phyloP scores from a whole-genome alignment of 2,329 filamentous ascomycete genomes.

The Pseudogymnoascus sp. region DNA sequence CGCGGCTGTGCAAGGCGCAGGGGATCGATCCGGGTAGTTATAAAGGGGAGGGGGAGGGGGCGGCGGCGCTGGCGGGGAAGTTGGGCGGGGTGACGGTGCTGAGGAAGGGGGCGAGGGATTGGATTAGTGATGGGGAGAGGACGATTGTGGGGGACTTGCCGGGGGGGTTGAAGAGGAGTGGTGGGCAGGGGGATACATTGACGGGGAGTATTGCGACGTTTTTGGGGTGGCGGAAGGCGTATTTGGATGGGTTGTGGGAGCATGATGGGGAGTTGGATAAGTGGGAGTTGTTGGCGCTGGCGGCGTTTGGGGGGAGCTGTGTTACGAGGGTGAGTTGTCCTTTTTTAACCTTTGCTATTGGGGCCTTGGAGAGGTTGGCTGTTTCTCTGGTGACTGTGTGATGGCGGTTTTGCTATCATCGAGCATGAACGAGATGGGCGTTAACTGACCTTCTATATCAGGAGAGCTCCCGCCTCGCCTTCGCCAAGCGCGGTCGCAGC shows the following conservation, averaged over 20 bases:
- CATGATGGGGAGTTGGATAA: slow-evolving; percentile 41
- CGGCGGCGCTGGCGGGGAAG: slow-evolving; percentile 61
- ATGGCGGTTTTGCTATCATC: background rate
- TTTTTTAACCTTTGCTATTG: background rate
- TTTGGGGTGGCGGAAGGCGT: slow-evolving; percentile 79
- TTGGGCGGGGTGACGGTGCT: slow-evolving; percentile 85
- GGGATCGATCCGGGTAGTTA: slow-evolving; percentile 49
- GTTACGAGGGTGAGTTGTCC: slow-evolving; percentile 63
- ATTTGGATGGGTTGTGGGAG: slow-evolving; percentile 75
- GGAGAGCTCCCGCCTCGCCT: slow-evolving; percentile 82
- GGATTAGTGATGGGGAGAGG: slow-evolving; percentile 68
- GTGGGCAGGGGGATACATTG: slow-evolving; percentile 91
- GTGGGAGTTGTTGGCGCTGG: slow-evolving; percentile 61
- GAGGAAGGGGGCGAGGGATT: slow-evolving; percentile 78
- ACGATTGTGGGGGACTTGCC: slow-evolving; percentile 70
- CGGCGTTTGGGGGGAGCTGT: slow-evolving; percentile 76
- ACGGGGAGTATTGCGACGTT: slow-evolving; percentile 86
- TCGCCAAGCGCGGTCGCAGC: slow-evolving; percentile 72
- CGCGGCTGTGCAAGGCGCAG: slow-evolving; percentile 66
- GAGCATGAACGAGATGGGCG: background rate
- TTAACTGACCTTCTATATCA: slow-evolving; percentile 20
- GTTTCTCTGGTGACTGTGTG: background rate
- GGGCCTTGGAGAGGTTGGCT: background rate
- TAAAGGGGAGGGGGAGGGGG: slow-evolving; percentile 32
- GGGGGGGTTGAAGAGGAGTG: slow-evolving; percentile 82